Evolutionary conservation across 2,329 filamentous ascomycete species (phyloP).

Genomic region (Botrytis porri): DNA sequence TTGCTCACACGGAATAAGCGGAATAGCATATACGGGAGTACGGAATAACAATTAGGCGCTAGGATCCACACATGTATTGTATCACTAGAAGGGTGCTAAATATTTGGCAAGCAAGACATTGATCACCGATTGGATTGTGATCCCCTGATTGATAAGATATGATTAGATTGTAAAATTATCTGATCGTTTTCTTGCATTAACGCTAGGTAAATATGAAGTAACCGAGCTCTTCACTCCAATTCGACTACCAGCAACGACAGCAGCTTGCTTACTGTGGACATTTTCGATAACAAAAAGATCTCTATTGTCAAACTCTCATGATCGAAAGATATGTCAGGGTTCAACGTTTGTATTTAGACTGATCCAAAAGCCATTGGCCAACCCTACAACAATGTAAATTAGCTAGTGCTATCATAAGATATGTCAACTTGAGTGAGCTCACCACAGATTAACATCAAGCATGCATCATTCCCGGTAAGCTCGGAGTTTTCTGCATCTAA

Average conservation of each 20-base stretch:
- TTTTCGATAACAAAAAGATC: neutral
- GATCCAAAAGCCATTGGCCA: neutral
- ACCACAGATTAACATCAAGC: neutral
- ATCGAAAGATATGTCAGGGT: neutral
- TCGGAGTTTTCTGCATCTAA: neutral
- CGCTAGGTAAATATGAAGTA: neutral
- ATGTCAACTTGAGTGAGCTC: neutral
- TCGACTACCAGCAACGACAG: neutral
- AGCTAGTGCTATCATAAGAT: neutral
- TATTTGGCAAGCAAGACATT: neutral
- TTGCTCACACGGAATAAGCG: neutral
- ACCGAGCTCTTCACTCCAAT: neutral
- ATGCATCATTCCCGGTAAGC: constrained; percentile 9
- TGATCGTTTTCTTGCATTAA: neutral
- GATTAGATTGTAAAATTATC: neutral
- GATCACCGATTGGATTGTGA: neutral
- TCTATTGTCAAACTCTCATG: neutral
- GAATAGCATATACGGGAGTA: constrained; percentile 2
- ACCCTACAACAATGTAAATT: neutral
- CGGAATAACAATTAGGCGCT: neutral
- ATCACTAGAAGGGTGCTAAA: neutral
- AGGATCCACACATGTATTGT: neutral
- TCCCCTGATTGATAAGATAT: constrained; percentile 4
- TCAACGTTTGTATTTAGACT: neutral
- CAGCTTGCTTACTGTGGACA: neutral